Conservation (phyloP, 768 basidiomycete species). For the Asterophora parasitica region DNA sequence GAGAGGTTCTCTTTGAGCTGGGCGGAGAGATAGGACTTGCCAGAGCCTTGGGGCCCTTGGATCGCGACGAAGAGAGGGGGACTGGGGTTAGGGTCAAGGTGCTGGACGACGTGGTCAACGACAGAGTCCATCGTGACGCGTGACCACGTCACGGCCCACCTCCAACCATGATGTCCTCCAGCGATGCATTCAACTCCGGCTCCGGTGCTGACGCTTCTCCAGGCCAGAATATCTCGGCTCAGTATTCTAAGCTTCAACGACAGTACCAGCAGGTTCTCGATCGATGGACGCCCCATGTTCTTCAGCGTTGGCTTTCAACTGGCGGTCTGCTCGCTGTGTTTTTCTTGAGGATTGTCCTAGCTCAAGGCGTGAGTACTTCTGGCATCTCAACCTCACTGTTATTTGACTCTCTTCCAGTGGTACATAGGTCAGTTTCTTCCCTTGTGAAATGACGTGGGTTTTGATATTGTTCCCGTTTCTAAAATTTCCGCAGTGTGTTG, state of each 20-base stretch:
- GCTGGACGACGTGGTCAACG: slow-evolving; percentile 21
- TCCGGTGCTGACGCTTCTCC: slow-evolving; percentile 42
- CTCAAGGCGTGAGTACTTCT: slow-evolving; percentile 74
- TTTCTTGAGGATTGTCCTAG: slow-evolving; percentile 76
- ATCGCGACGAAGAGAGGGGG: slow-evolving; percentile 77
- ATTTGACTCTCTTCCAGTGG: slow-evolving; percentile 50
- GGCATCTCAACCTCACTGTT: not conserved
- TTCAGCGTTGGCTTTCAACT: slow-evolving; percentile 87
- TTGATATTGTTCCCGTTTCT: not conserved
- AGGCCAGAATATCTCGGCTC: slow-evolving; percentile 41
- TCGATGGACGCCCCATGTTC: slow-evolving; percentile 82
- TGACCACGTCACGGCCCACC: slow-evolving; percentile 16
- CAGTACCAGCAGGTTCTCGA: slow-evolving; percentile 89
- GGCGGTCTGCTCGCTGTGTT: slow-evolving; percentile 70
- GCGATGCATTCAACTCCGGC: slow-evolving; percentile 29
- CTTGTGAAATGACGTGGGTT: not conserved
- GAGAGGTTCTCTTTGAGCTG: slow-evolving; percentile 43
- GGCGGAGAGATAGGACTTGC: slow-evolving; percentile 79
- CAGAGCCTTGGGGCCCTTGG: slow-evolving; percentile 93
- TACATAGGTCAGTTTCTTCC: slow-evolving; percentile 70
- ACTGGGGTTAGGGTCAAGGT: slow-evolving; percentile 24
- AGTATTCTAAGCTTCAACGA: slow-evolving; percentile 54
- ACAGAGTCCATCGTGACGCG: slow-evolving; percentile 16
- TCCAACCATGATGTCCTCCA: slow-evolving; percentile 44
- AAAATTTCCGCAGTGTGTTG: slow-evolving; percentile 52